Base-by-base conservation (phyloP, 148 eudicot species). In the Dianthus caryophyllus region DNA sequence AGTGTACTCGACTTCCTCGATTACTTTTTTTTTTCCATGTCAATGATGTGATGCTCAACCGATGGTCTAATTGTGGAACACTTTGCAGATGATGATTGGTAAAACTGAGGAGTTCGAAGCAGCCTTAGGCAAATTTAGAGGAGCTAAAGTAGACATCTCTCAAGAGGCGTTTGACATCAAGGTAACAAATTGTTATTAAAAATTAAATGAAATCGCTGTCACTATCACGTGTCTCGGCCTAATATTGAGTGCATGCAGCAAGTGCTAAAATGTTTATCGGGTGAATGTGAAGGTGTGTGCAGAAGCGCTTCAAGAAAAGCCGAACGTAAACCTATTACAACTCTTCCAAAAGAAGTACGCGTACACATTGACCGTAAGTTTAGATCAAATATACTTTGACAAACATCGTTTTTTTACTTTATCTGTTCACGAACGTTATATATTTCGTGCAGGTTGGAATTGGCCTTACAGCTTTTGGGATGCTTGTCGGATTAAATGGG, bases 101-200 rank as follows among this genome's bases (percentile, higher is more conserved):
- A 62, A 51, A 61, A 63, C 46, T 33, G 70, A 58, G 31, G 80
- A 76, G 63, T 67, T 78, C 27, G 69, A 65, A 61, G 76, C 66
- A 57, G 65, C 74, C 39, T 52, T 82, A 47, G 76, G 66, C 60
- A 44, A 78, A 13, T 55, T 82, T 17, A 79, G 82, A 67, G 80
- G 82, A 71, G 47, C 49, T 51, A 53, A 4, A 67, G 56, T 43
- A 24, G 65, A 76, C 59, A 54, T 79, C 55, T 70, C 66, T 48
- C 47, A 27, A 20, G 82, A 79, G 67, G 77, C 69, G 1, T 71
- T 76, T 74, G 79, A 74, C 25, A 81, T 81, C 12, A 77, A 57
- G 75, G 84, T 81, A 71, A 29, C 12, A 56, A 18, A 33, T 7
- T 11, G 29, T 16, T 11, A 6, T n/a, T n/a, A n/a, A n/a, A n/a